These are phyloP conservation scores for Rhizopus arrhizus DNA, from an alignment of 371 early-diverging fungal species.

Conservation along the genomic window DNA sequence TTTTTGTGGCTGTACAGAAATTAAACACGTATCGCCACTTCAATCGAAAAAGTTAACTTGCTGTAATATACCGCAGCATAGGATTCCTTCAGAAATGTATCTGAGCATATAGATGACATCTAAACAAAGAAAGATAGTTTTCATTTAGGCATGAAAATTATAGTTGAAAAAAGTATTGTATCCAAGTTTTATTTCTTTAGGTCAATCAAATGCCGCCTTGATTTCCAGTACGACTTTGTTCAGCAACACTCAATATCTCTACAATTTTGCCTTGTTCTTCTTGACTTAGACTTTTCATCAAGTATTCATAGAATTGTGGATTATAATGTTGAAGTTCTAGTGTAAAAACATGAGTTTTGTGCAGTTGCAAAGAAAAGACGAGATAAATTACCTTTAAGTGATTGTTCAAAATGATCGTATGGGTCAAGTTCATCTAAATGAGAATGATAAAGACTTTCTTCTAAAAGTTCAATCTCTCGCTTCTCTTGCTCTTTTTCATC, in stretches of 20 bases:
- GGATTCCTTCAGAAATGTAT: too few species aligned
- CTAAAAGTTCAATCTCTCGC: slow-evolving; percentile 70
- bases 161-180: too few species aligned
- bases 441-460: slow-evolving; percentile 81
- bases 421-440: slow-evolving; percentile 86
- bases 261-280: background rate
- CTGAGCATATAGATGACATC: too few species aligned
- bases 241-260: slow-evolving; percentile 1
- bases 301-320: background rate
- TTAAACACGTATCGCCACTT: too few species aligned
- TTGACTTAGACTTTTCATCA: background rate
- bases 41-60: too few species aligned
- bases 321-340: background rate
- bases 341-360: background rate
- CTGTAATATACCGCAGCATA: too few species aligned
- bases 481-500: slow-evolving; percentile 30
- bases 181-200: too few species aligned
- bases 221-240: background rate
- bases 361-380: background rate
- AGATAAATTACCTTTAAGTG: slow-evolving; percentile 34
- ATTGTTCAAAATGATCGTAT: slow-evolving; percentile 72
- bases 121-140: too few species aligned
- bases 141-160: too few species aligned
- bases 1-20: too few species aligned
- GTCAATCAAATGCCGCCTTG: too few species aligned